Conservation (phyloP, 2,329 filamentous ascomycete species). For the Escovopsis sp. region DNA sequence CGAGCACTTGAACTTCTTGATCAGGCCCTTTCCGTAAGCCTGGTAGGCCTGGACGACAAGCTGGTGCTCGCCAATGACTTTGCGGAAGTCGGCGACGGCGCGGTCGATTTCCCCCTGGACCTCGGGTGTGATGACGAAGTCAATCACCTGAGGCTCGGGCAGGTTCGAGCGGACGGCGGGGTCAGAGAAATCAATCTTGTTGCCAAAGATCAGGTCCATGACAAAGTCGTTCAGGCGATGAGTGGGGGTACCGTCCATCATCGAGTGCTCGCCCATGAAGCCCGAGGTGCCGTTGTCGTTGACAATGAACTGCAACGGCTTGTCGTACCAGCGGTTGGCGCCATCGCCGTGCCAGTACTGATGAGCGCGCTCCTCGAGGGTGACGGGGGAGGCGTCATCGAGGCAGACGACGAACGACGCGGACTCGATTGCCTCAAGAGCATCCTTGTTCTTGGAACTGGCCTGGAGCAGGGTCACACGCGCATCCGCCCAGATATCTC, state of each 20-base stretch:
- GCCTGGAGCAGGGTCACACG: constrained; percentile 61
- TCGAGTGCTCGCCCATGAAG: constrained; percentile 97
- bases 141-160: constrained; percentile 62
- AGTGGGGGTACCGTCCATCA: constrained; percentile 99
- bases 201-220: constrained; percentile 81
- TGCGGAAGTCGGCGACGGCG: constrained; percentile 64
- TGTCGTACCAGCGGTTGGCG: constrained; percentile 93
- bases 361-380: constrained; percentile 85
- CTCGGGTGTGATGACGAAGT: constrained; percentile 63
- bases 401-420: constrained; percentile 86
- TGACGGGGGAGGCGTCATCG: constrained; percentile 81
- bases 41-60: constrained; percentile 91
- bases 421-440: constrained; percentile 71
- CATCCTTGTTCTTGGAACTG: constrained; percentile 63
- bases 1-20: constrained; percentile 99
- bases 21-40: constrained; percentile 92
- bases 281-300: constrained; percentile 96
- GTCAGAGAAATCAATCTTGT: constrained; percentile 82
- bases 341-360: constrained; percentile 99
- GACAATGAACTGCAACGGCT: constrained; percentile 93
- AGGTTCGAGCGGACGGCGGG: constrained; percentile 66
- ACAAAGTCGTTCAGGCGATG: constrained; percentile 93
- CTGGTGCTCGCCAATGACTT: constrained; percentile 76
- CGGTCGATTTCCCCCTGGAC: constrained; percentile 65
- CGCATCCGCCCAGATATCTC: constrained; percentile 82